Evolutionary conservation across 164 flowering plant species (phyloP), one percentile per base, ranked within the genome.

Genomic region (Berberis thunbergii): DNA sequence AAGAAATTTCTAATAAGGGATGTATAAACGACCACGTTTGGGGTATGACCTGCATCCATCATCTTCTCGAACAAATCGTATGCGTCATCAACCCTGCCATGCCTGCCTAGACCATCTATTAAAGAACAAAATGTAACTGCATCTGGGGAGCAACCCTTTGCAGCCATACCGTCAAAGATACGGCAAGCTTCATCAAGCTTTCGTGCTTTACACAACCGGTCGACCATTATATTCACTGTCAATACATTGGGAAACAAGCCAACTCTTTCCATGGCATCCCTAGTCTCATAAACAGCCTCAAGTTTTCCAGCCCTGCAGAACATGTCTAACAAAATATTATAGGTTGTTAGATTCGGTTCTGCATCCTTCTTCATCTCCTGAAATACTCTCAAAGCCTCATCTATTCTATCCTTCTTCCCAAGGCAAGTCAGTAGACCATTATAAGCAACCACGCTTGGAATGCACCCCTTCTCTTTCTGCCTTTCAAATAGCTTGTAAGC

Each of bases 281-380:
- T 79, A 62, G 85, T 65, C 63, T 72, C 69, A 62, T 83, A 76
- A 64, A 86, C 97, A 68, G 74, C 75, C 50, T 85, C 90, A 60
- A 93, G 67, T 46, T 79, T 80, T 48, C 96, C 90, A 2, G 73
- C 79, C 73, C 61, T 78, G 71, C 97, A 90, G 62, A 88, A 82
- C 96, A 89, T 83, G 77, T 90, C 98, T 9, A 93, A 76, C 11
- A 93, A 80, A 68, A 86, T 83, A 67, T 93, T 89, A 67, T 84
- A 93, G 1, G 98, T 84, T 7, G 83, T 57, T 56, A 81, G 75
- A 73, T 85, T 93, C 54, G 98, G 98, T 54, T 60, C 78, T 4
- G 90, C 94, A 72, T 93, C 97, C 74, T 78, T 88, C 72, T 79
- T 90, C 97, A 93, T 93, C 61, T 84, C 89, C 70, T 86, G 83